A percentile compares a stretch with the other conserved stretches of the same genome.
Evolutionary conservation across 2,329 filamentous ascomycete species (phyloP).

Genomic region (Cordyceps fumosorosea): DNA sequence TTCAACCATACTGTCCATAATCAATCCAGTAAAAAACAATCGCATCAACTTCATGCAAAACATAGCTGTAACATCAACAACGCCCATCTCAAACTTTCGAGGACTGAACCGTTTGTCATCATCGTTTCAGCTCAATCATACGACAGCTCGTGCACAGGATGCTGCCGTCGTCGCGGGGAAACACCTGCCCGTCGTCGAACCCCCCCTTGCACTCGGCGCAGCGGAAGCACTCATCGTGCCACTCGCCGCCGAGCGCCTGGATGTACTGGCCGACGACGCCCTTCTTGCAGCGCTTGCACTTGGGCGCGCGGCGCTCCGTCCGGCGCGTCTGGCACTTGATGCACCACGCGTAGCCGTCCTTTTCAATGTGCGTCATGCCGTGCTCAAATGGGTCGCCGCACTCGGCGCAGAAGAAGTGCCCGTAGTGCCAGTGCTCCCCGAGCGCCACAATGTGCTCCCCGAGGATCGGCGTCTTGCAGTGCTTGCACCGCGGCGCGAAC

Average conservation of each 20-base stretch:
- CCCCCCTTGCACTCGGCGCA: slow-evolving; percentile 58
- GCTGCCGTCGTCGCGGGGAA: slow-evolving; percentile 47
- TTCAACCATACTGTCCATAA: not conserved
- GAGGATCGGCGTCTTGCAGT: slow-evolving; percentile 93
- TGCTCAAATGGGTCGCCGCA: slow-evolving; percentile 90
- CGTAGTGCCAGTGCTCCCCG: slow-evolving; percentile 92
- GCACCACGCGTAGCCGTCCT: slow-evolving; percentile 97
- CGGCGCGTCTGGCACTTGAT: slow-evolving; percentile 86
- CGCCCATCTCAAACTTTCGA: not conserved
- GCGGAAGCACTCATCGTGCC: slow-evolving; percentile 88
- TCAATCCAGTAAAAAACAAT: not conserved
- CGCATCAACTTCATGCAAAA: not conserved
- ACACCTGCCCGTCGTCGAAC: slow-evolving; percentile 60
- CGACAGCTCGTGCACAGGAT: slow-evolving; percentile 58
- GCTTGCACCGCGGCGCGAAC: slow-evolving; percentile 88
- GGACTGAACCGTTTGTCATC: slow-evolving; percentile 15
- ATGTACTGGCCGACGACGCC: slow-evolving; percentile 88
- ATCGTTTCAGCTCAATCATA: slow-evolving; percentile 51
- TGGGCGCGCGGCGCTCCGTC: slow-evolving; percentile 79
- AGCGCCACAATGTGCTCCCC: slow-evolving; percentile 91
- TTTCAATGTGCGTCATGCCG: slow-evolving; percentile 71
- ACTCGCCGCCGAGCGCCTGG: slow-evolving; percentile 81
- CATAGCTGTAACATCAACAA: not conserved
- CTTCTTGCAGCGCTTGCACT: slow-evolving; percentile 77
- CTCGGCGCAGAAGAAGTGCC: slow-evolving; percentile 98